phyloP scores from a whole-genome alignment of 805 yeast genomes.

The Suhomyces pyralidae region DNA sequence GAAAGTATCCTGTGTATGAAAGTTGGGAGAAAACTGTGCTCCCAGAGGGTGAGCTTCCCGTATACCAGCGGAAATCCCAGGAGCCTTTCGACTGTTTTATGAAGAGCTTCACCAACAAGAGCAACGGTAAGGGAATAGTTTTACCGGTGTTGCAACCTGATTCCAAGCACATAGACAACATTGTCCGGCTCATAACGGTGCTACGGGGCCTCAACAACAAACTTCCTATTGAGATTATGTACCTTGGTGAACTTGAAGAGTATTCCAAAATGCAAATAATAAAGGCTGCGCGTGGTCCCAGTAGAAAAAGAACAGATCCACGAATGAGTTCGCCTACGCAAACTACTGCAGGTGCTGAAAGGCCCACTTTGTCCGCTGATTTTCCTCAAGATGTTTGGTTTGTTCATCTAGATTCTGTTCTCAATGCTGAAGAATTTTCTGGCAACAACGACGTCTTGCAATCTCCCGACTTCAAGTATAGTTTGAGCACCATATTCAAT shows the following conservation, averaged over 20 bases:
- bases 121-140: slow-evolving; percentile 31
- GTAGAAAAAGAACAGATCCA: neutral
- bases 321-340: neutral
- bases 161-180: slow-evolving; percentile 15
- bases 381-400: slow-evolving; percentile 25
- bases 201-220: slow-evolving; percentile 24
- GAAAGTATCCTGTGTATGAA: slow-evolving; percentile 19
- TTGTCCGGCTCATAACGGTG: slow-evolving; percentile 22
- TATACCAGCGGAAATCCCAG: neutral
- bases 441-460: neutral
- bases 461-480: slow-evolving; percentile 11
- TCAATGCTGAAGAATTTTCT: slow-evolving; percentile 10
- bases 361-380: slow-evolving; percentile 6
- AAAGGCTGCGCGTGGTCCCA: slow-evolving; percentile 6
- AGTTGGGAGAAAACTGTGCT: slow-evolving; percentile 14
- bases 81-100: slow-evolving; percentile 13
- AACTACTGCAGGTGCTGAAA: neutral
- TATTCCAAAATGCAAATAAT: slow-evolving; percentile 13
- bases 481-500: slow-evolving; percentile 27
- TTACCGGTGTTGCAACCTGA: slow-evolving; percentile 23
- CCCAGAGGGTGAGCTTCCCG: slow-evolving; percentile 11
- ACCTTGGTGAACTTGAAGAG: slow-evolving; percentile 9
- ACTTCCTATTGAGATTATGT: slow-evolving; percentile 30
- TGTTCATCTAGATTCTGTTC: slow-evolving; percentile 20
- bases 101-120: slow-evolving; percentile 7